A percentile compares a stretch with the other conserved stretches of the same genome.
phyloP scores from a whole-genome alignment of 176 grass and related monocot genomes.

The Oryza glumipatula region DNA sequence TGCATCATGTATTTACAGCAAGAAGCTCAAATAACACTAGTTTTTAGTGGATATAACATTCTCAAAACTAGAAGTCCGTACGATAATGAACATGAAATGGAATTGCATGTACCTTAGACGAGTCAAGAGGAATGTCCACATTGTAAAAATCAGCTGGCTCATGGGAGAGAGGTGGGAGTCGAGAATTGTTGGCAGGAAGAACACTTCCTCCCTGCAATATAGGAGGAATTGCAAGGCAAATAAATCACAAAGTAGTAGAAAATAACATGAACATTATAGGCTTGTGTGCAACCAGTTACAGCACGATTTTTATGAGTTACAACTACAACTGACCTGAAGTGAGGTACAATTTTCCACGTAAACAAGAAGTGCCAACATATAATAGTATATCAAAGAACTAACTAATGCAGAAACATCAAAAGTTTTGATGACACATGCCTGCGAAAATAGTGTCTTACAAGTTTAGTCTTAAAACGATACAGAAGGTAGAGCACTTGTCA shows the following conservation, averaged over 20 bases:
- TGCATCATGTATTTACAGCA: conserved; percentile 9
- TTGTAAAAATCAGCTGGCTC: conserved; percentile 96
- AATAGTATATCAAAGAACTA: not conserved
- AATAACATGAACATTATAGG: not conserved
- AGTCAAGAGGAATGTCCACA: conserved; percentile 89
- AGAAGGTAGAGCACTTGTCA: not conserved
- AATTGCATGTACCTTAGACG: conserved; percentile 60
- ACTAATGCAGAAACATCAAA: not conserved
- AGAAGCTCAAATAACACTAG: conserved; percentile 4
- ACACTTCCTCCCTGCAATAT: conserved; percentile 66
- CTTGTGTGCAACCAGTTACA: not conserved
- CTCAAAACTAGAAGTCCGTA: not conserved
- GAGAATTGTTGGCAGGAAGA: conserved; percentile 81
- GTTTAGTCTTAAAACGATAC: not conserved
- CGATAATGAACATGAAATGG: conserved; percentile 1
- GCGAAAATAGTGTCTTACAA: not conserved
- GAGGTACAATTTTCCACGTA: conserved; percentile 3
- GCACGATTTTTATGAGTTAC: not conserved
- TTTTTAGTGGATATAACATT: conserved; percentile 2
- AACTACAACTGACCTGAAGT: not conserved
- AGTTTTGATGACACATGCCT: not conserved
- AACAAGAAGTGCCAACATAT: conserved; percentile 4
- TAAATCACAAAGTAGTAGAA: conserved; percentile 2
- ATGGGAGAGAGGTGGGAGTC: conserved; percentile 80
- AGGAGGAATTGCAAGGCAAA: conserved; percentile 14